Percentiles rank a stretch among this genome's conserved stretches.
These are phyloP conservation scores for Agroathelia rolfsii DNA, from an alignment of 1,284 basidiomycete species.

Conservation along the genomic window DNA sequence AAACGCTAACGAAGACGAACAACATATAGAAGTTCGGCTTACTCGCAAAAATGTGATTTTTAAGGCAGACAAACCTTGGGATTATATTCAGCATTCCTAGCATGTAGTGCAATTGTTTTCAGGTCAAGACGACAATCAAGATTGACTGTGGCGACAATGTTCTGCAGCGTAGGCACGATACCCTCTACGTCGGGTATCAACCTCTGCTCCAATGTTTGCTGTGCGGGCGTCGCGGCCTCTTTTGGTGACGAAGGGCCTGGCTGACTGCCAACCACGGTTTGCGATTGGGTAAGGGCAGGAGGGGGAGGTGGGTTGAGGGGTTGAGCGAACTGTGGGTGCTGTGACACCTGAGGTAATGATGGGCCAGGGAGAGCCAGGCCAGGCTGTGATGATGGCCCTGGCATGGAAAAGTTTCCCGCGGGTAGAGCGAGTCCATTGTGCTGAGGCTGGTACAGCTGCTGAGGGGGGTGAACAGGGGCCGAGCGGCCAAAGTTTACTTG, in stretches of 20 bases:
- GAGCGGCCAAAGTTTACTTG: conserved; percentile 67
- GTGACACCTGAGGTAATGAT: no score
- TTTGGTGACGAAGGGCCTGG: conserved; percentile 21
- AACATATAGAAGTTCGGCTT: conserved; percentile 54
- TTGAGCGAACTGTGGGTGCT: conserved; percentile 26
- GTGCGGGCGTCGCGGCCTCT: conserved; percentile 44
- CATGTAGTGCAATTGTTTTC: conserved; percentile 98
- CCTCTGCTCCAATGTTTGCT: conserved; percentile 77
- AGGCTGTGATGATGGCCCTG: conserved; percentile 22
- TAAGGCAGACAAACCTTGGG: conserved; percentile 83
- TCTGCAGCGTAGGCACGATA: conserved; percentile 91
- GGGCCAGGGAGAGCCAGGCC: conserved; percentile 38
- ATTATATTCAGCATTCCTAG: conserved; percentile 98
- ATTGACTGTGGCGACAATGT: conserved; percentile 99
- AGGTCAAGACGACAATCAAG: conserved; percentile 94
- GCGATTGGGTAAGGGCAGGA: conserved; percentile 38
- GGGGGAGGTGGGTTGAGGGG: conserved; percentile 28
- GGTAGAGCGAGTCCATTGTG: conserved; percentile 25
- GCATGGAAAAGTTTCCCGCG: conserved; percentile 19
- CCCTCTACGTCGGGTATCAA: conserved; percentile 92
- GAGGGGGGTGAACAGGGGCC: conserved; percentile 34
- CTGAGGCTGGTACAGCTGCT: conserved; percentile 33
- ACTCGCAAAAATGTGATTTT: conserved; percentile 31
- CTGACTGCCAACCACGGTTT: conserved; percentile 19
- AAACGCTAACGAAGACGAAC: conserved; percentile 78